Evolutionary conservation across 1,284 basidiomycete genomes (phyloP), one percentile per base, ranked within the genome.

Genomic region (Sporisorium iseilematis-ciliati): DNA sequence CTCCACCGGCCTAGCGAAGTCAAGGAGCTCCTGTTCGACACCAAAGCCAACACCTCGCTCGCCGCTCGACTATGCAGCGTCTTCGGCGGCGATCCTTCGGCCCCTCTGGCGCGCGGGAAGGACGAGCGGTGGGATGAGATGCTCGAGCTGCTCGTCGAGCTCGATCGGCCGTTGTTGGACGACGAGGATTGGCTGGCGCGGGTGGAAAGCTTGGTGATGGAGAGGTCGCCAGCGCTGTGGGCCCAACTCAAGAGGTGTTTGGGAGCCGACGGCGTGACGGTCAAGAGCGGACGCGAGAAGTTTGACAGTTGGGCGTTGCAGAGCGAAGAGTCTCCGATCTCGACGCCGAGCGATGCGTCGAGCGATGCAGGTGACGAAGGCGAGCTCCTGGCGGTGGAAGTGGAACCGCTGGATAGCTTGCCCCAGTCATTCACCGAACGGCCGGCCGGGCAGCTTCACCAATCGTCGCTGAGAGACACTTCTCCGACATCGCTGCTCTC

Each of bases 91-190:
- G 50, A 64, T 29, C 41, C 54, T 2, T 7, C 49, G 8, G 60
- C 21, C 0, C 61, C 67, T 7, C 35, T 38, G 5, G 57, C 50
- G 23, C 57, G 68, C 1, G 73, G 73, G 21, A 29, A 61, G 35
- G 68, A 71, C 26, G 73, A 75, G 49, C 57, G 68, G 11, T 76
- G 74, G 74, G 68, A 76, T 38, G 69, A 71, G 65, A 57, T 76
- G 61, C 69, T 76, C 35, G 74, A 76, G 45, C 58, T 76, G 11
- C 59, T 76, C n/a, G 45, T 60, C 38, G 65, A 65, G 31, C 66
- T 66, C 43, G 74, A 76, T 41, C 68, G 74, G 12, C 65, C 65
- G 8, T 33, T 72, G 45, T 62, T 76, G 50, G 68, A 69, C 48
- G 75, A 72, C 53, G 66, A 69, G 38, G 69, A 73, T 57, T 77